Conservation (phyloP, 257 asterid species). For the Scutellaria barbata region DNA sequence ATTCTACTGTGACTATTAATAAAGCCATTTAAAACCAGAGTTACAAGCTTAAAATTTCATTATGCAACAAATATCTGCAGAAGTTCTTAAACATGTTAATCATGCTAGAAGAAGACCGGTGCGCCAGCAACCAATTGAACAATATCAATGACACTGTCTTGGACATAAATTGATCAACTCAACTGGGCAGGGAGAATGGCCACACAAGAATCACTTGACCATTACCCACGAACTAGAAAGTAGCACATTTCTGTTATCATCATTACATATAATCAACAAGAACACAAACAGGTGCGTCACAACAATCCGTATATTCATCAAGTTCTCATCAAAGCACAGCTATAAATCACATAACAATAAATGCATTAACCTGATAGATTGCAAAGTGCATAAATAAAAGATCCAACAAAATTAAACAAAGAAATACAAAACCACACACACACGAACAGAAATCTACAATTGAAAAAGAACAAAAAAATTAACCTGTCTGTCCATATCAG, state of each 20-base stretch:
- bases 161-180: neutral
- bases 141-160: neutral
- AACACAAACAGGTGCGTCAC: neutral
- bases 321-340: neutral
- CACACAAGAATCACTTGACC: neutral
- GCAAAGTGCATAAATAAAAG: neutral
- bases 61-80: neutral
- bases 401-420: neutral
- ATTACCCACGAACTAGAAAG: neutral
- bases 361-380: slow-evolving; percentile 3
- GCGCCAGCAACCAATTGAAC: slow-evolving; percentile 1
- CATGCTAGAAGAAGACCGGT: neutral
- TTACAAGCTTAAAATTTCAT: neutral
- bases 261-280: neutral
- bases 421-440: neutral
- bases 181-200: neutral
- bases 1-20: neutral
- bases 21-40: slow-evolving; percentile 14
- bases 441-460: neutral
- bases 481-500: slow-evolving; percentile 96
- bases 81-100: neutral
- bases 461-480: neutral
- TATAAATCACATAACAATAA: slow-evolving; percentile 4
- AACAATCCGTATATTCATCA: neutral
- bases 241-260: neutral